Evolutionary conservation across 208 protist species (phyloP).

Genomic region (Trichomonas gallinae): DNA sequence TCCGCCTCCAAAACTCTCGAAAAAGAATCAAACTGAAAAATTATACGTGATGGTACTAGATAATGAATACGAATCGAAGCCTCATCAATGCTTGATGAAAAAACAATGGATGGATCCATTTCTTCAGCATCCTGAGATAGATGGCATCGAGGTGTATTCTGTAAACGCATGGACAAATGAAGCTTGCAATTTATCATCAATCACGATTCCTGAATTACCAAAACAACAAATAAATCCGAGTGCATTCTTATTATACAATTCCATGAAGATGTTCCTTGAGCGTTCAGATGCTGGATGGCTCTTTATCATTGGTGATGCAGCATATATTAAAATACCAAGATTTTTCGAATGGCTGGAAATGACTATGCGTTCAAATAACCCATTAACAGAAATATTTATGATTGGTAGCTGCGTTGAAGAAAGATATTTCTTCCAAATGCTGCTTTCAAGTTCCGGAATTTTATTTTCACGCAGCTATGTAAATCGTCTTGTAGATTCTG

Average conservation of each 20-base stretch:
- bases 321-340: neutral
- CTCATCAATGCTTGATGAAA: conserved; percentile 4
- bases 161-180: neutral
- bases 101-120: conserved; percentile 13
- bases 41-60: neutral
- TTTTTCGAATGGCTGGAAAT: neutral
- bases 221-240: neutral
- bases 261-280: neutral
- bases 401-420: neutral
- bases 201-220: neutral
- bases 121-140: neutral
- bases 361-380: neutral
- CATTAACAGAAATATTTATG: neutral
- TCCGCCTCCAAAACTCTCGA: neutral
- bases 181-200: neutral
- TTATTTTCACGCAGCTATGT: neutral
- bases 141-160: neutral
- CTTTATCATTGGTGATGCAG: neutral
- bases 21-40: neutral
- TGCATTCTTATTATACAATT: neutral
- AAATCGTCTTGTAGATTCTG: neutral
- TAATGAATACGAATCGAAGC: neutral
- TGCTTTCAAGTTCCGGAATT: neutral
- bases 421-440: neutral
- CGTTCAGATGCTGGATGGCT: neutral